Base-by-base conservation (phyloP, 768 basidiomycete genomes). In the Lyophyllum semitale region DNA sequence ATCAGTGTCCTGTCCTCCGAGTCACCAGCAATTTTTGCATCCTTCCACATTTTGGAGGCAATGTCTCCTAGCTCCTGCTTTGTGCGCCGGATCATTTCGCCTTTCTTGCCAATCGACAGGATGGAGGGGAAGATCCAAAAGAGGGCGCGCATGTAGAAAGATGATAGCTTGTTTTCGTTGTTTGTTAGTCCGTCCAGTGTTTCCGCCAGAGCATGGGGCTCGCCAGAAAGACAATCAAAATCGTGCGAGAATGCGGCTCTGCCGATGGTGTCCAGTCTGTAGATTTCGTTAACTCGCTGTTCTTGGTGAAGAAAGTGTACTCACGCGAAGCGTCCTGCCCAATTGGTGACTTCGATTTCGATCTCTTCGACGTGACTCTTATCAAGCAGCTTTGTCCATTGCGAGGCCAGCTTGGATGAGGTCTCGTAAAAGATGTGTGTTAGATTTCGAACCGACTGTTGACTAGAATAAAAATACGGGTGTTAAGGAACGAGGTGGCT, bases 161-260 rank as follows among this genome's bases (percentile, higher is more conserved):
- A 82, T 46, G 79, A 77, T n/a, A 62, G 60, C 33, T 74, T 82
- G 62, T 84, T 79, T 63, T 85, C 78, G 44, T 78, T 80, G 63
- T 84, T 85, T n/a, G 83, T 85, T 23, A 87, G 69, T 25, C 78
- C 77, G 60, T 87, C 82, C 41, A 87, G 67, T 8, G 83, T 73
- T 57, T 80, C 76, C 20, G 81, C 76, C 3, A 87, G 66, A 22
- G 73, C 64, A 60, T 83, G 77, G 3, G 79, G 69, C 42, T 72
- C 71, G 15, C 79, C 81, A 11, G 76, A 73, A 22, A 87, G 77
- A 62, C 81, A 84, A 51, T 74, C 71, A 50, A 87, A 85, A 65
- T 87, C 82, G 54, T 85, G 79, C 2, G 79, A 80, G 59, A 87
- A 87, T 15, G 84, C 83, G n/a, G 85, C 82, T 26, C 78, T 77